Evolutionary conservation across 192 early-diverging fungal species (phyloP), one percentile per base, ranked within the genome.

Genomic region (Coemansia umbellata): DNA sequence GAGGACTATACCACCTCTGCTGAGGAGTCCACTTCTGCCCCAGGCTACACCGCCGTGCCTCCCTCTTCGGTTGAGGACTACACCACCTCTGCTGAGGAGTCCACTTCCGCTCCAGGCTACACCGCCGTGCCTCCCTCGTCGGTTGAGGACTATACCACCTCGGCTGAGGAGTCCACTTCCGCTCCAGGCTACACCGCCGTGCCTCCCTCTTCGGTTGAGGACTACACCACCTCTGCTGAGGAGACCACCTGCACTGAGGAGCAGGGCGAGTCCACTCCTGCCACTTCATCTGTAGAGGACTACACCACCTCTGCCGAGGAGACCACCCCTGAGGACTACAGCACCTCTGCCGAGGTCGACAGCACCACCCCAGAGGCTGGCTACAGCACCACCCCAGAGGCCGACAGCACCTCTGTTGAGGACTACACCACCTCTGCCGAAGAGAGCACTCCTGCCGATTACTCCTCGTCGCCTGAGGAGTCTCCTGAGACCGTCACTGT

Each of bases 401-500:
- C 19, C 42, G 33, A 42, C 24, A 57, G 43, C 41, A 58, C 56
- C 47, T 36, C 56, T 10, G 57, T 51, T n/a, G 47, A 31, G 22
- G 47, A 41, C n/a, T 49, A 60, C 37, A 58, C 53, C 41, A 56
- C 61, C 39, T 17, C 26, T 10, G 52, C 47, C n/a, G 37, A 54
- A 53, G 45, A 28, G 50, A 36, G 44, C 42, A 37, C 31, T 10
- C 48, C 56, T n/a, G 31, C 36, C 31, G 50, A 37, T 4, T 32
- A 33, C 17, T 8, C 6, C 37, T 19, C 37, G 10, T 7, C 36
- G 8, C 19, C 22, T 24, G 41, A 24, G 27, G 1, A 1, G 28
- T n/a, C 30, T 27, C 37, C 51, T 9, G 35, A 53, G 37, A 39
- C 36, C 27, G 8, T 14, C 24, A 30, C 3, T 14, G 4, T 32